These are phyloP conservation scores for Cryphonectria naterciae DNA, from an alignment of 2,329 filamentous ascomycete genomes.

Conservation along the genomic window DNA sequence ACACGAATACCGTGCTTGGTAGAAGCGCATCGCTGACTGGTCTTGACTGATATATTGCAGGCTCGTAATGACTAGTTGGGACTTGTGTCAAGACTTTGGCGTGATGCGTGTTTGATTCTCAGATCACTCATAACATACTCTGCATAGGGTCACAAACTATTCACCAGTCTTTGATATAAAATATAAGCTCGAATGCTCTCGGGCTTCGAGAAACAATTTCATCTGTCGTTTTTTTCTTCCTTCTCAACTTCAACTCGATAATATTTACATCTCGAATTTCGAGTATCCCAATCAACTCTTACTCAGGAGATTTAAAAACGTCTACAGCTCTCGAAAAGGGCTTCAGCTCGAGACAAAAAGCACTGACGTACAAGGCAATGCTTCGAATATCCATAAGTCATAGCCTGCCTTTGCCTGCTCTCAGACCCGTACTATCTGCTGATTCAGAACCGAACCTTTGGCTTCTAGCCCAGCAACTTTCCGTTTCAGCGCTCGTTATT, in stretches of 20 bases:
- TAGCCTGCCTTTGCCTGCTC: not conserved
- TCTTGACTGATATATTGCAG: not conserved
- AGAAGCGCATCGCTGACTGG: not conserved
- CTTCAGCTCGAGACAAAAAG: not conserved
- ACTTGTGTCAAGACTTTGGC: not conserved
- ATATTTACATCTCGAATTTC: not conserved
- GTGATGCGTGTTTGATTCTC: not conserved
- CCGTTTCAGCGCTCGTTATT: not conserved
- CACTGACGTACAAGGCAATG: not conserved
- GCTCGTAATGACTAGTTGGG: not conserved
- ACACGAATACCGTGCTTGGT: not conserved
- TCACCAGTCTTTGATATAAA: not conserved
- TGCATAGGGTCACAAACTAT: not conserved
- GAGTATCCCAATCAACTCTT: not conserved
- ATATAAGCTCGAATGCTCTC: not conserved
- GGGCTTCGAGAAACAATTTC: not conserved
- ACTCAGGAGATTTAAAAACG: not conserved
- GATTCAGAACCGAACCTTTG: not conserved
- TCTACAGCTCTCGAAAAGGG: not conserved
- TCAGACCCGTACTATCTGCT: not conserved
- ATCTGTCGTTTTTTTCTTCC: not conserved
- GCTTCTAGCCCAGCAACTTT: not conserved
- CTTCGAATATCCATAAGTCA: not conserved
- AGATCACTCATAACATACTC: not conserved
- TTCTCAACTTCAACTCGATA: not conserved